phyloP scores from a whole-genome alignment of 441 rosid genomes.

The Populus hybrid region DNA sequence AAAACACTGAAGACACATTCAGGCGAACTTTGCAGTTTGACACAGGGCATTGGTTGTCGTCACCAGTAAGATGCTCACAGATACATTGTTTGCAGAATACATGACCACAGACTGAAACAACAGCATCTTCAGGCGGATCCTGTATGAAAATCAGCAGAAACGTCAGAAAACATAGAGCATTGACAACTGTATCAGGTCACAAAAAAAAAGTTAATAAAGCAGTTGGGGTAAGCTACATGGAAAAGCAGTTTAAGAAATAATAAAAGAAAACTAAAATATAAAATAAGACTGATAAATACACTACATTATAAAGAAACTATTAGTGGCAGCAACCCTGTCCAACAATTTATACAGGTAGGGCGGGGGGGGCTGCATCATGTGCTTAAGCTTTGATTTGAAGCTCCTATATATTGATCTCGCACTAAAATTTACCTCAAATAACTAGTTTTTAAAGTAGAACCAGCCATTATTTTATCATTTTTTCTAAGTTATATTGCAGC shows the following conservation, averaged over 20 bases:
- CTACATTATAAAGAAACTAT: not conserved
- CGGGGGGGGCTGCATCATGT: not conserved
- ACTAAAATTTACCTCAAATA: not conserved
- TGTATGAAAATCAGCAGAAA: slow-evolving; percentile 25
- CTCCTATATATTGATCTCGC: not conserved
- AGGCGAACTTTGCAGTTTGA: slow-evolving; percentile 59
- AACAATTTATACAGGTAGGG: not conserved
- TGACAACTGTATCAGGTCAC: not conserved
- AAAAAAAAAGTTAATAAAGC: not conserved
- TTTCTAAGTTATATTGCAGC: not conserved
- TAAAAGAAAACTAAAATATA: not conserved
- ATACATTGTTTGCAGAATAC: slow-evolving; percentile 92
- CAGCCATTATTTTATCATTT: not conserved
- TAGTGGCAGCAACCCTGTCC: not conserved
- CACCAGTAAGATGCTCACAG: slow-evolving; percentile 64
- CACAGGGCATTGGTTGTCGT: slow-evolving; percentile 63
- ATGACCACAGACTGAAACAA: slow-evolving; percentile 74
- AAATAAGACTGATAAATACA: not conserved
- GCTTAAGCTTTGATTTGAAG: not conserved
- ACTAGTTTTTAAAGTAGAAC: not conserved
- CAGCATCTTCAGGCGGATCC: slow-evolving; percentile 98
- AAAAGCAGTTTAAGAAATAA: not conserved
- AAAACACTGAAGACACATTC: slow-evolving; percentile 48
- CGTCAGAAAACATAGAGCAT: not conserved
- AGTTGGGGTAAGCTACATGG: not conserved